Evolutionary conservation across 179 eudicot genomes (phyloP).

Genomic region (Carnegiea gigantea): DNA sequence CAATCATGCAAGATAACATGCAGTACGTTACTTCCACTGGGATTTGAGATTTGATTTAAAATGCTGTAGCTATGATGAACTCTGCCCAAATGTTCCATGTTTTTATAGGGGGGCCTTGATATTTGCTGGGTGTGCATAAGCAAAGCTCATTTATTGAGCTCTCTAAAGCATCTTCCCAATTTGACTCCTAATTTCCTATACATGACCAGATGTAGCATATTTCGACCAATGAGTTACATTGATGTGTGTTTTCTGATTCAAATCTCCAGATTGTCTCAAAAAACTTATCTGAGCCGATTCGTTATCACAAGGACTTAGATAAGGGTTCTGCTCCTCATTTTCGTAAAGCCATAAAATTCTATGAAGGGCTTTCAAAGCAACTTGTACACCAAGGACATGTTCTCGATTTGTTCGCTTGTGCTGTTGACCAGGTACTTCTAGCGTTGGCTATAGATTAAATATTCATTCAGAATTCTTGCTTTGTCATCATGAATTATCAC

Average conservation of each 20-base stretch:
- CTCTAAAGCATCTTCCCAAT: not conserved
- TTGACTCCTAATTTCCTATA: not conserved
- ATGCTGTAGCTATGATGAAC: not conserved
- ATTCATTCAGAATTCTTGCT: not conserved
- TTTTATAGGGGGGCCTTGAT: not conserved
- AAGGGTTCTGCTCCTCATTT: slow-evolving; percentile 87
- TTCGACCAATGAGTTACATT: not conserved
- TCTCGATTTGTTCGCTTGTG: slow-evolving; percentile 92
- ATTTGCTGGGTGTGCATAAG: not conserved
- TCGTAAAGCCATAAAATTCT: slow-evolving; percentile 88
- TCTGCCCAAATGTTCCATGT: not conserved
- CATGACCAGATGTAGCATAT: not conserved
- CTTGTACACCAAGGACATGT: slow-evolving; percentile 96
- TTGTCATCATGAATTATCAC: not conserved
- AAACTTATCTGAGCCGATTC: slow-evolving; percentile 81
- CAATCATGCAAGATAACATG: not conserved
- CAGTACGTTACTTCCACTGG: not conserved
- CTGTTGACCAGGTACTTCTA: slow-evolving; percentile 86
- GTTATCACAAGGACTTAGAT: slow-evolving; percentile 96
- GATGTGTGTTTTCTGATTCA: not conserved
- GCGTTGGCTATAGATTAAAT: not conserved
- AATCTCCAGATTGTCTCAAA: slow-evolving; percentile 79
- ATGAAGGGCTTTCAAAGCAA: slow-evolving; percentile 85
- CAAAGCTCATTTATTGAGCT: not conserved
- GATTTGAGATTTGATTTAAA: not conserved